Conservation (phyloP, 805 yeast species). For the Kregervanrija fluxuum region DNA sequence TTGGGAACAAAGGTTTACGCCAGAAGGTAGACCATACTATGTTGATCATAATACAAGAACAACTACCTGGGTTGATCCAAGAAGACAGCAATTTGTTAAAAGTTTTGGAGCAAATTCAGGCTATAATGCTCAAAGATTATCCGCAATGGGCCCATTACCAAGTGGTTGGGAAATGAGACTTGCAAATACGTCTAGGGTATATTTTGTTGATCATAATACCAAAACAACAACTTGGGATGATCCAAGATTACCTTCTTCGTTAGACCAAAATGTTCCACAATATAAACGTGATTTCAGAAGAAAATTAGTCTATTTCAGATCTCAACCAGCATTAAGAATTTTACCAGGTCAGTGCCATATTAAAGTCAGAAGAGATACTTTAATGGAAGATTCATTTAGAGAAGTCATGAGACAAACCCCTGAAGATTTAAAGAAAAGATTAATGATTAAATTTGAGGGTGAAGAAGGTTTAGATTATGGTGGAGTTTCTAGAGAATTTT, state of each 20-base stretch:
- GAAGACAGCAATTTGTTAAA: conserved; percentile 96
- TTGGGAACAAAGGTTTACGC: conserved; percentile 98
- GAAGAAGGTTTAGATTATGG: conserved; percentile 99
- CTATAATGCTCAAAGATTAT: conserved; percentile 95
- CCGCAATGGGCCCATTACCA: conserved; percentile 96
- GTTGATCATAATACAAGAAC: conserved; percentile 99
- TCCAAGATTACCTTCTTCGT: conserved; percentile 93
- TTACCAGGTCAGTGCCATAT: conserved; percentile 98
- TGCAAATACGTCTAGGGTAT: conserved; percentile 96
- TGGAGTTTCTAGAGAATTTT: conserved; percentile 97
- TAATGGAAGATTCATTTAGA: conserved; percentile 95
- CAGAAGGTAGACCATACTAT: conserved; percentile 96
- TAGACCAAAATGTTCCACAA: conserved; percentile 98
- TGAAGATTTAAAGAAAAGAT: conserved; percentile 92
- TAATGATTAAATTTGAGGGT: conserved; percentile 98
- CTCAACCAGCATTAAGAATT: conserved; percentile 95
- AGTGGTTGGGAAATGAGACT: conserved; percentile 99
- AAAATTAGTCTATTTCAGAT: conserved; percentile 93
- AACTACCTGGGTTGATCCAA: conserved; percentile 99
- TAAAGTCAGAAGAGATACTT: conserved; percentile 93
- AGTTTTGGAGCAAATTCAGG: conserved; percentile 88
- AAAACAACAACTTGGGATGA: conserved; percentile 99
- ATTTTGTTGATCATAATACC: conserved; percentile 97
- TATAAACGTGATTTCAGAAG: conserved; percentile 98
- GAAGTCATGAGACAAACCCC: conserved; percentile 99